Conservation (phyloP, 2,329 filamentous ascomycete genomes). For the Lecanosticta acicola region DNA sequence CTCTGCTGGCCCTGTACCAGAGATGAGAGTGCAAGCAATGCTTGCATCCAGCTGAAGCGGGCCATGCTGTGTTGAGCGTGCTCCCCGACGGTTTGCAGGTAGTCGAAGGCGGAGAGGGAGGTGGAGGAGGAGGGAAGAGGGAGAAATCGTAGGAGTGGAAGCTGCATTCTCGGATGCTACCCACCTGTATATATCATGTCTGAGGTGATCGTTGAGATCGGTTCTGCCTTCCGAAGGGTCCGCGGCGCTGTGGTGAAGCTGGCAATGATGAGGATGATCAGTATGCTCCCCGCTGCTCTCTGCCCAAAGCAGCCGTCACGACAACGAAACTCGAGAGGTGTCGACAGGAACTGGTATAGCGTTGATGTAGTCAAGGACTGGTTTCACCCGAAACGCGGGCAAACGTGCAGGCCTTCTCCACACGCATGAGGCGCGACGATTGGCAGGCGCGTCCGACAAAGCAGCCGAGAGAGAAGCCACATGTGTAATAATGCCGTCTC, state of each 20-base stretch:
- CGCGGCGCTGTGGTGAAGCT: neutral
- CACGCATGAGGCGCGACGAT: neutral
- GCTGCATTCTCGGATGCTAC: conserved; percentile 2
- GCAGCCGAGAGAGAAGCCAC: conserved; percentile 3
- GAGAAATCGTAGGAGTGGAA: neutral
- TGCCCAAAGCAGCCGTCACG: neutral
- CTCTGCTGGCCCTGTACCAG: conserved; percentile 23
- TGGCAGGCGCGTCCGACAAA: conserved; percentile 1
- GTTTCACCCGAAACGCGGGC: conserved; percentile 3
- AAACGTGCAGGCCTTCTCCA: neutral
- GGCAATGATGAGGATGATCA: conserved; percentile 1
- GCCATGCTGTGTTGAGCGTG: conserved; percentile 15
- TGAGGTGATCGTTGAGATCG: neutral
- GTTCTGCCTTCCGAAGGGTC: neutral
- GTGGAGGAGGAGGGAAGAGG: neutral
- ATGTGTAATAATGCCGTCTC: conserved; percentile 4
- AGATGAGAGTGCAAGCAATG: conserved; percentile 20
- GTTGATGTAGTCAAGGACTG: conserved; percentile 4
- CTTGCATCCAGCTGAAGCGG: conserved; percentile 17
- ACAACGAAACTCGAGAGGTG: neutral
- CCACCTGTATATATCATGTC: conserved; percentile 2
- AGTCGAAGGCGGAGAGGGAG: too few relatives aligned
- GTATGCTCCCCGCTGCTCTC: neutral
- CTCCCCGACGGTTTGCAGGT: conserved; percentile 3
- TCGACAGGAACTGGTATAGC: conserved; percentile 8